Evolutionary conservation across 768 basidiomycete species (phyloP), one percentile per base, ranked within the genome.

Genomic region (Hygrophorus pudorinus): DNA sequence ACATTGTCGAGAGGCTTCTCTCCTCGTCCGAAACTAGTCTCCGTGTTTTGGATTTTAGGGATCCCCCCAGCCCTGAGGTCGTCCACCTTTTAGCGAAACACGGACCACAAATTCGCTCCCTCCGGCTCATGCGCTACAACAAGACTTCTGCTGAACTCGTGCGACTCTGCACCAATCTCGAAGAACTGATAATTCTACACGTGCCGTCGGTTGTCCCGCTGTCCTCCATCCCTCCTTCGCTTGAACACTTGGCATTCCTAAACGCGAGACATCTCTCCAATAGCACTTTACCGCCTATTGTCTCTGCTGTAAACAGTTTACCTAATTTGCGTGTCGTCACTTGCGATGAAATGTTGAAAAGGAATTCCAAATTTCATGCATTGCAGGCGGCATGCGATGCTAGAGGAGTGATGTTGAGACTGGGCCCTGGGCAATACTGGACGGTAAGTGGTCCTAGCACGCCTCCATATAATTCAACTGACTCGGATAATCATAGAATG

Each of bases 211-310:
- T 64, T 8, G 44, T 65, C 21, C 53, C 54, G 1, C 57, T 70
- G 13, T 57, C 44, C 4, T n/a, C 18, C 10, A 58, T 72, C 10
- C 62, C 70, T 11, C 42, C 41, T 10, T 58, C 61, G 2, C 49
- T 72, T 18, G 61, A 68, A 41, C 67, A 68, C 34, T 46, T 72
- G 2, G 55, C 56, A 31, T 63, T 68, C 50, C 56, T 64, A 24
- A 61, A 64, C 54, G 24, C 24, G 7, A 24, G 24, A 24, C 24
- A 24, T 7, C 24, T 44, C 47, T 1, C 51, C 43, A n/a, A 47
- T 53, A 38, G 35, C 39, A 8, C 52, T 56, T 17, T 52, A 65
- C 16, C 32, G 24, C 10, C 50, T 56, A 9, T 68, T n/a, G 55
- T 66, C 5, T 39, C 55, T 2, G 60, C 61, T 2, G 46, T 71